Base-by-base conservation (phyloP, 2,329 filamentous ascomycete species). In the Colletotrichum lupini region DNA sequence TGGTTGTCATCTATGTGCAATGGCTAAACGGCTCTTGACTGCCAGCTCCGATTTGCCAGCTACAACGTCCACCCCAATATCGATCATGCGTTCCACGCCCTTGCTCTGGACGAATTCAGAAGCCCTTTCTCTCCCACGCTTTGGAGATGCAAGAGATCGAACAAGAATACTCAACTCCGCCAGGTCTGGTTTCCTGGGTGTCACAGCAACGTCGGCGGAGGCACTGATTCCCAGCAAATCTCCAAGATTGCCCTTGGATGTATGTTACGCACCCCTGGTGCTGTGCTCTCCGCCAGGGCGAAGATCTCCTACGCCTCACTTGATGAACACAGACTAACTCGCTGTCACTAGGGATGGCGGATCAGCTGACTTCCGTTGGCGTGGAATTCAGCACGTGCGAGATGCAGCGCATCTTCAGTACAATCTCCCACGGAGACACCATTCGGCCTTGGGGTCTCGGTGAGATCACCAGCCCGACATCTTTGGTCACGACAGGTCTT, bases 201-300 rank as follows among this genome's bases (percentile, higher is more conserved):
- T 64, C 90, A 92, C 77, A 89, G 87, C 19, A 89, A 91, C 73
- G 89, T 91, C 58, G 89, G 89, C 8, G 90, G 89, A 28, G 90
- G 89, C 1, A 90, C 88, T 86, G 56, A 74, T 7, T 76, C 78
- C 8, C 74, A 77, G 52, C 76, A 78, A 56, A 77, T 78, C 2
- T 76, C 77, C 24, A 77, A 72, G 12, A 78, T 78, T 9, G 66
- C 77, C 1, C 65, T 78, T 8, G 76, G 76, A 9, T 78, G 77
- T 76, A 62, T 9, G 75, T 46, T 28, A 0, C 8, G 5, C 19
- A 9, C 42, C 19, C 42, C 42, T 2, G 4, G 16, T n/a, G 19
- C 6, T 46, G 42, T 2, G 2, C 19, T 46, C 7, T 46, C 42
- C 19, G 19, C 42, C 3, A 19, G 19, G 16, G 16, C 1, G 14